Conservation (phyloP, 345 rosid species). For the Lepidium aucheri region DNA sequence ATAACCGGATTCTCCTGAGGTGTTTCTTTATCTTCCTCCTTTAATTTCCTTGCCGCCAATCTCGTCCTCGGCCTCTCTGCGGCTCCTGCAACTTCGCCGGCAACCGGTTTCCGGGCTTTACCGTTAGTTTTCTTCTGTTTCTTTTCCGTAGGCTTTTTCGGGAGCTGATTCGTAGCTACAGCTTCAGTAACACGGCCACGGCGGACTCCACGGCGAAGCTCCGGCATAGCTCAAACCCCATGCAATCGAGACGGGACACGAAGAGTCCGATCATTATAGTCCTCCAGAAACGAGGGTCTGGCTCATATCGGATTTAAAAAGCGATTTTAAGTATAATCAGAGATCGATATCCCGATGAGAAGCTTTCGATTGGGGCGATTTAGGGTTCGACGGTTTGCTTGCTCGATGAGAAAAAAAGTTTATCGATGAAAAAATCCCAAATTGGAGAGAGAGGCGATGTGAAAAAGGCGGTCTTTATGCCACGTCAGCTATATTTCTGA, state of each 20-base stretch:
- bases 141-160: constrained; percentile 15
- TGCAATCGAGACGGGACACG: constrained; percentile 48
- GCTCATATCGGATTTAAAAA: constrained; percentile 26
- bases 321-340: not conserved
- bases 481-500: constrained; percentile 17
- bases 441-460: not conserved
- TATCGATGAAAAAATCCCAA: constrained; percentile 14
- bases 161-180: constrained; percentile 17
- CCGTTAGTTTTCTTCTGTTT: constrained; percentile 25
- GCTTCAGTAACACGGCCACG: constrained; percentile 45
- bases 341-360: constrained; percentile 20
- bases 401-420: constrained; percentile 2
- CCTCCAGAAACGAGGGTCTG: not conserved
- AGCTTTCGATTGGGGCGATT: not conserved
- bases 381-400: constrained; percentile 39
- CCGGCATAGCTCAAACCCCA: constrained; percentile 87
- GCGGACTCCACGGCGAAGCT: constrained; percentile 79
- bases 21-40: constrained; percentile 30
- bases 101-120: constrained; percentile 37
- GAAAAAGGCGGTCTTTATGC: constrained; percentile 2
- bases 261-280: constrained; percentile 42
- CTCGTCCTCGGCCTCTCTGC: constrained; percentile 52
- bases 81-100: constrained; percentile 21
- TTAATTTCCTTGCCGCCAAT: constrained; percentile 38
- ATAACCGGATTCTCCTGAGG: constrained; percentile 25